Base-by-base conservation (phyloP, 495 filamentous ascomycete genomes). In the Trypethelium eluteriae region DNA sequence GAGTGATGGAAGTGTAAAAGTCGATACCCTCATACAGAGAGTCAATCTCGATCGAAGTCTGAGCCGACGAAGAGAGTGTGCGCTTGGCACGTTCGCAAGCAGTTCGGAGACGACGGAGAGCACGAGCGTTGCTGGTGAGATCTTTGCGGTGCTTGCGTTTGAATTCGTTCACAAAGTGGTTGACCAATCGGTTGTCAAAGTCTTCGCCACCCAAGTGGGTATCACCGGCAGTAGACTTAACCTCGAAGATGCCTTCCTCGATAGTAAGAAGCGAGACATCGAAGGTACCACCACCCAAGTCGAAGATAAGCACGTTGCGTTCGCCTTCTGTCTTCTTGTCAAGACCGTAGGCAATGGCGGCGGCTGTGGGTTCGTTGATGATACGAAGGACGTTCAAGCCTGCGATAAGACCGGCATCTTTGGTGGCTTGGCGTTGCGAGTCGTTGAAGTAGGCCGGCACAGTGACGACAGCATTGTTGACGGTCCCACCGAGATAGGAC, bases 401-500 rank as follows among this genome's bases (percentile, higher is more conserved):
- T 71, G 93, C 86, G 77, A 98, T 98, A 76, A 93, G 88, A 85
- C 94, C 94, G 72, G 94, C 90, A 77, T 98, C 94, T 85, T 98
- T 98, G 80, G 94, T 98, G 67, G 94, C 93, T 81, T 97, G 93
- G 80, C 93, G 91, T 83, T 98, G 94, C 74, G 93, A 95, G 86
- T 97, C 94, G 84, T 97, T 98, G 90, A 98, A 98, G 85, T 98
- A 98, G 75, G 93, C 94, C 34, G 94, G 93, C 68, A 98, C 93
- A 70, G 93, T 98, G 78, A 98, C 89, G 75, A 98, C 93, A 64
- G 93, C 94, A 82, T 97, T 96, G 84, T 96, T 92, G 79, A 98
- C 90, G 74, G 91, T 95, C 79, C 90, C 91, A 76, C 93, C 94
- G 70, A 98, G 86, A 83, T 97, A 97, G 72, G 86, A 83, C 84